Base-by-base conservation (phyloP, 2,329 filamentous ascomycete genomes). In the Curvularia sp. region DNA sequence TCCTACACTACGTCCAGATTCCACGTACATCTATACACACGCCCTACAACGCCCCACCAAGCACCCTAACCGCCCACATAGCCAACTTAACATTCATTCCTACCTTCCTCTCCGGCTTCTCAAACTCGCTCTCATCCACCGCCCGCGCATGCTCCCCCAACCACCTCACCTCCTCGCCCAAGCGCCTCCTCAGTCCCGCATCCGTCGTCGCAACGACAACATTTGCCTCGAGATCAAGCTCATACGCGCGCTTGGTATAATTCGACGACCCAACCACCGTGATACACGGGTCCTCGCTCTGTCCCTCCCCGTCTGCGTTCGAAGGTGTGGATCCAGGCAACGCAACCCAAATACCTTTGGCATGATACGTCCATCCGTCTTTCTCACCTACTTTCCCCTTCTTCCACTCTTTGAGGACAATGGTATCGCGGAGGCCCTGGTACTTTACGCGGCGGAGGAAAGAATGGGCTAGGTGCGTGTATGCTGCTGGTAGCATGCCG, bases 321-420 rank as follows among this genome's bases (percentile, higher is more conserved):
- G 24, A 26, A 4, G 24, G 6, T 4, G 10, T 5, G 4, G 15
- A 10, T 5, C 33, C 3, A 10, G 44, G 44, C n/a, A 47, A 9
- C 18, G 44, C 5, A 2, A 97, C 84, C 94, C 94, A 98, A 2
- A 98, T 82, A 0, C 95, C 95, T 78, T 99, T 99, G 48, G 95
- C 95, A 71, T 99, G 95, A 77, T 99, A 99, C 0, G 94, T 97
- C 95, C 96, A 99, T 0, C 92, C 94, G 1, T 83, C 91, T 0
- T 90, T 88, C 68, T 92, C 85, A 18, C 90, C 90, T 2, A 96
- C 90, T 0, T 88, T 91, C 8, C 95, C 95, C 46, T 84, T 84
- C 6, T 89, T 86, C 95, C 95, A 99, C 78, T 99, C 95, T 62
- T 92, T 91, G 4, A 99, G 82, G 3, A 85, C 79, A 28, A 97